These are phyloP conservation scores for Asterochloris erici DNA, from an alignment of 139 green algal genomes.

Conservation along the genomic window DNA sequence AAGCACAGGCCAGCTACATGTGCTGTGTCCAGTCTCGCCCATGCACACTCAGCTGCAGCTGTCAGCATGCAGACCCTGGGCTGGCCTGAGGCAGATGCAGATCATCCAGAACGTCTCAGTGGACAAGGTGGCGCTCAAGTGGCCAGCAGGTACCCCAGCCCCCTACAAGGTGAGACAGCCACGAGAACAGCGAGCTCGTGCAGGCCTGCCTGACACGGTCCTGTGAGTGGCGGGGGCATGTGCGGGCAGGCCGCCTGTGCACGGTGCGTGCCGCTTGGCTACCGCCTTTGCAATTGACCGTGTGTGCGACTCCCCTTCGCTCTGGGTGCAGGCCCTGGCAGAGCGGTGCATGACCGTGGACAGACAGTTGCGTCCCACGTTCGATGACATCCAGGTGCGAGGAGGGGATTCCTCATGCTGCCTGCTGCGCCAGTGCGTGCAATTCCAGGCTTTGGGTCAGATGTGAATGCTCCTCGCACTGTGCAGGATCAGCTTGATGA, in stretches of 20 bases:
- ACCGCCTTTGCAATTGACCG: neutral
- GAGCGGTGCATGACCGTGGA: neutral
- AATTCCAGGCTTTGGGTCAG: too few relatives aligned
- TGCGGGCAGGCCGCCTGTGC: neutral
- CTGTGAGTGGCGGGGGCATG: neutral
- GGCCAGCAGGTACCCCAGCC: neutral
- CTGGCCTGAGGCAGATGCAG: slow-evolving; percentile 35
- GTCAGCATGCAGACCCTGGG: slow-evolving; percentile 3
- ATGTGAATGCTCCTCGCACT: too few relatives aligned
- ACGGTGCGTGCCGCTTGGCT: neutral
- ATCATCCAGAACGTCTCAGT: slow-evolving; percentile 32
- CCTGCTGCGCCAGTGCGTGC: too few relatives aligned
- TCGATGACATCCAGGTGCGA: too few relatives aligned
- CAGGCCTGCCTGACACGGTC: neutral
- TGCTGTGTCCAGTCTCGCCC: too few relatives aligned
- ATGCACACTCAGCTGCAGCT: too few relatives aligned
- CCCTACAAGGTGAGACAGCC: neutral
- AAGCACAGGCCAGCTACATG: too few relatives aligned
- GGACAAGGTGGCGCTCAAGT: neutral
- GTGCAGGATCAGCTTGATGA: too few relatives aligned
- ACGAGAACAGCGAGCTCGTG: neutral
- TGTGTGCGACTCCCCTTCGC: neutral
- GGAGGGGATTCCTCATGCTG: too few relatives aligned
- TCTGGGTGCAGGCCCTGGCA: neutral
- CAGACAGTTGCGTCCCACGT: too few relatives aligned